Base-by-base conservation (phyloP, 164 flowering plant genomes). In the Piper longum region DNA sequence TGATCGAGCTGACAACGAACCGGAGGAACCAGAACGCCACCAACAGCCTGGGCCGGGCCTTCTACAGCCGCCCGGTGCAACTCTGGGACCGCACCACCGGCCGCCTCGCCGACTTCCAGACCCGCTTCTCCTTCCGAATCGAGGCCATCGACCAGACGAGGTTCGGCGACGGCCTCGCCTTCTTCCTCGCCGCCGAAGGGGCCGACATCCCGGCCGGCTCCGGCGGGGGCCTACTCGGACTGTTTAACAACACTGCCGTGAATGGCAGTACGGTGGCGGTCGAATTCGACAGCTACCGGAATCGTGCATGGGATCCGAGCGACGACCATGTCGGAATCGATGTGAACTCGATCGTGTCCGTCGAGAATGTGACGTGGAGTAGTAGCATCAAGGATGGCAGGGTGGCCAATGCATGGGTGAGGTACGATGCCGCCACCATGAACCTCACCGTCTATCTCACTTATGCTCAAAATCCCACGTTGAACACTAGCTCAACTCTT, bases 151-250 rank as follows among this genome's bases (percentile, higher is more conserved):
- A 43, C 14, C 4, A 7, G 2, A 5, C 66, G 4, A 0, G 0
- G 0, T 68, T 26, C 19, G 83, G 78, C 4, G 85, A 80, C 61
- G 89, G 89, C n/a, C 58, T 85, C 0, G 75, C 79, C 12, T 86
- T 84, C 72, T 86, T 82, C 63, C 67, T 86, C 4, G 85, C 85
- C 4, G 77, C 81, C 4, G n/a, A 4, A 2, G 63, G 56, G 1
- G 69, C 75, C 7, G 19, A 45, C 4, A 12, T 79, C 54, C 80
- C 83, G 2, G 12, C 16, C 0, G 36, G 60, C 8, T 60, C 70
- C 0, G 16, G 45, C 0, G 79, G 77, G 4, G 80, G 77, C 5
- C 7, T 8, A 7, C 63, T 79, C 1, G 80, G 79, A 17, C 73
- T 77, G 13, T 56, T 75, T 57, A 63, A 57, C 39, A 39, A 17